These are phyloP conservation scores for Mycena floridula DNA, from an alignment of 768 basidiomycete genomes.

Conservation along the genomic window DNA sequence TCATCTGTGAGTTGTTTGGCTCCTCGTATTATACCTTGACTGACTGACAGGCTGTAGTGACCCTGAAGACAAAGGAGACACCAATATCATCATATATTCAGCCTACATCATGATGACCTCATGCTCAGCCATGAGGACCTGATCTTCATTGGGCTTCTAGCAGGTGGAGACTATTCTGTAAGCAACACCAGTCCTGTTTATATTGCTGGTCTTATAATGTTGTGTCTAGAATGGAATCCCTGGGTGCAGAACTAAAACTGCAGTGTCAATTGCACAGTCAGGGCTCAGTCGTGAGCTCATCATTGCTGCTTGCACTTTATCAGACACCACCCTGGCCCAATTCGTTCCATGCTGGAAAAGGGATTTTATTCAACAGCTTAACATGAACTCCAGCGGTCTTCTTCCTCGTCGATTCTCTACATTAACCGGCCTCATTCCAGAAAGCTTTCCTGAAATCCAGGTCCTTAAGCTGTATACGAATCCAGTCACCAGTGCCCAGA, in stretches of 20 bases:
- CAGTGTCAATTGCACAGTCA: constrained; percentile 27
- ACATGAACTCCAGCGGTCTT: constrained; percentile 15
- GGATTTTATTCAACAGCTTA: constrained; percentile 15
- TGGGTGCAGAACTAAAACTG: constrained; percentile 22
- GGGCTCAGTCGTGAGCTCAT: constrained; percentile 26
- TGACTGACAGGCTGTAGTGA: constrained; percentile 29
- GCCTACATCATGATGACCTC: constrained; percentile 11
- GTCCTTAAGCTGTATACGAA: constrained; percentile 31
- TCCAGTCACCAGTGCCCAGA: constrained; percentile 21
- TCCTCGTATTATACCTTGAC: too few species aligned
- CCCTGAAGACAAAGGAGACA: constrained; percentile 37
- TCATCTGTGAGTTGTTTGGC: constrained; percentile 28
- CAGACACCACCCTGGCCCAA: constrained; percentile 1
- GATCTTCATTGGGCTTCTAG: constrained; percentile 31
- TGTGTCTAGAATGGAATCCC: constrained; percentile 8
- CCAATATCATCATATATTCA: constrained; percentile 29
- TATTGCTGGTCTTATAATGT: background rate
- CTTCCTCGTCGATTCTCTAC: constrained; percentile 16
- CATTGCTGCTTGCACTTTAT: constrained; percentile 16
- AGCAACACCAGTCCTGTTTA: constrained; percentile 18
- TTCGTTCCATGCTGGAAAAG: constrained; percentile 19
- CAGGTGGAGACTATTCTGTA: constrained; percentile 36
- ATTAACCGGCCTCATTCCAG: constrained; percentile 20
- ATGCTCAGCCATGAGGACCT: constrained; percentile 22
- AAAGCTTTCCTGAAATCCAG: constrained; percentile 24